phyloP scores from a whole-genome alignment of 1,284 basidiomycete genomes.

The Trichosporon sp. region DNA sequence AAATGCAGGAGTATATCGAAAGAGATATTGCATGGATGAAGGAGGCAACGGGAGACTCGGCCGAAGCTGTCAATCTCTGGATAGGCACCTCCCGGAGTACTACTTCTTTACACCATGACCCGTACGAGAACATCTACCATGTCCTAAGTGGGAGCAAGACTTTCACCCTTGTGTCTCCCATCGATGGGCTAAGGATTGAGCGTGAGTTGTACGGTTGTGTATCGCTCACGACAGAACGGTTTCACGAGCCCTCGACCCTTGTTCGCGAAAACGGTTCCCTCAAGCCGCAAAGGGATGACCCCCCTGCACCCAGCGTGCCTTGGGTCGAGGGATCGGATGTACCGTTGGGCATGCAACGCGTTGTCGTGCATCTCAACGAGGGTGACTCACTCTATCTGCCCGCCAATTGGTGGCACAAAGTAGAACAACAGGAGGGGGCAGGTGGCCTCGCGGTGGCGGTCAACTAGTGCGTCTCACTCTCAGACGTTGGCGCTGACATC shows the following conservation, averaged over 20 bases:
- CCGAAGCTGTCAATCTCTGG: conserved; percentile 89
- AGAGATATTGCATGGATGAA: conserved; percentile 65
- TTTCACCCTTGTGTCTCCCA: conserved; percentile 77
- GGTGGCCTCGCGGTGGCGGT: conserved; percentile 59
- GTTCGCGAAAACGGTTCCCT: conserved; percentile 18
- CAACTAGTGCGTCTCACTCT: conserved; percentile 72
- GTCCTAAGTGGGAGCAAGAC: conserved; percentile 76
- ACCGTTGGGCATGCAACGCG: conserved; percentile 47
- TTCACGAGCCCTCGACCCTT: conserved; percentile 35
- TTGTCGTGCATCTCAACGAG: conserved; percentile 59
- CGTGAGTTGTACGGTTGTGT: conserved; percentile 54
- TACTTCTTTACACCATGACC: conserved; percentile 74
- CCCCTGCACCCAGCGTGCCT: conserved; percentile 52
- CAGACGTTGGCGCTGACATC: not conserved
- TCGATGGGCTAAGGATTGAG: conserved; percentile 72
- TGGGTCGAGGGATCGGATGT: conserved; percentile 63
- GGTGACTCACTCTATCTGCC: conserved; percentile 85
- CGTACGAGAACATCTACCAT: conserved; percentile 83
- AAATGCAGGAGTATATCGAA: conserved; percentile 60
- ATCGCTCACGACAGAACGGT: conserved; percentile 26
- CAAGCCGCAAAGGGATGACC: conserved; percentile 26
- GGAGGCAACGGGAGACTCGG: conserved; percentile 61
- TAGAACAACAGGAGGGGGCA: conserved; percentile 56
- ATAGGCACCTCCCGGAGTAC: conserved; percentile 69
- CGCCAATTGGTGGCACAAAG: conserved; percentile 85